Evolutionary conservation across 2,329 filamentous ascomycete species (phyloP).

Genomic region (Calonectria pteridis): DNA sequence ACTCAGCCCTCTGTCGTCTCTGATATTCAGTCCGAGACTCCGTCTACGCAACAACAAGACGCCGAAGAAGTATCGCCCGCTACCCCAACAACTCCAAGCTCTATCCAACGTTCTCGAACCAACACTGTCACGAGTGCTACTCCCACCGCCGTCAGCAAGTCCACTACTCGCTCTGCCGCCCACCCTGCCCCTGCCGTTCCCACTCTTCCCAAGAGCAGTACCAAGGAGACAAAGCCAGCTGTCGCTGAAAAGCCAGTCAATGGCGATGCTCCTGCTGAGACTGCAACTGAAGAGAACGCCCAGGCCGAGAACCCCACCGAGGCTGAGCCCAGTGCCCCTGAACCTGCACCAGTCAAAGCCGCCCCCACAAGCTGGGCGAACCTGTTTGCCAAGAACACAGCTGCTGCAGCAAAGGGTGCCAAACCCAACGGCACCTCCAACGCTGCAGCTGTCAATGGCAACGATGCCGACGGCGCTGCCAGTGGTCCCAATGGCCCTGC

Average conservation of each 20-base stretch:
- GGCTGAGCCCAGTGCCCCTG: constrained; percentile 31
- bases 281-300: constrained; percentile 23
- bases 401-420: constrained; percentile 32
- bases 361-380: constrained; percentile 57
- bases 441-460: constrained; percentile 41
- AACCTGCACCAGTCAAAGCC: constrained; percentile 41
- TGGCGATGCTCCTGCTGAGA: constrained; percentile 33
- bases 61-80: constrained; percentile 50
- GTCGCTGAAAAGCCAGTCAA: constrained; percentile 42
- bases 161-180: constrained; percentile 49
- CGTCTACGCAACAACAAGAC: constrained; percentile 40
- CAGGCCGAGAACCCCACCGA: constrained; percentile 38
- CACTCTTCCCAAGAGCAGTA: constrained; percentile 56
- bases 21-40: constrained; percentile 32
- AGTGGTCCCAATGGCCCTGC: constrained; percentile 39
- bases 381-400: constrained; percentile 51
- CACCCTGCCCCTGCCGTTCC: constrained; percentile 62
- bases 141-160: constrained; percentile 44
- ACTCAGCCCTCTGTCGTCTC: constrained; percentile 33
- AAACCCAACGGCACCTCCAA: constrained; percentile 44
- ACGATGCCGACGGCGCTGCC: constrained; percentile 28
- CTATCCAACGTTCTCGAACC: constrained; percentile 39
- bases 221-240: constrained; percentile 47
- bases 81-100: constrained; percentile 52
- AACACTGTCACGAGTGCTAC: constrained; percentile 40